A percentile compares a stretch with the other conserved stretches of the same genome.
Evolutionary conservation across 148 eudicot genomes (phyloP).

Genomic region (Chenopodium suecicum): DNA sequence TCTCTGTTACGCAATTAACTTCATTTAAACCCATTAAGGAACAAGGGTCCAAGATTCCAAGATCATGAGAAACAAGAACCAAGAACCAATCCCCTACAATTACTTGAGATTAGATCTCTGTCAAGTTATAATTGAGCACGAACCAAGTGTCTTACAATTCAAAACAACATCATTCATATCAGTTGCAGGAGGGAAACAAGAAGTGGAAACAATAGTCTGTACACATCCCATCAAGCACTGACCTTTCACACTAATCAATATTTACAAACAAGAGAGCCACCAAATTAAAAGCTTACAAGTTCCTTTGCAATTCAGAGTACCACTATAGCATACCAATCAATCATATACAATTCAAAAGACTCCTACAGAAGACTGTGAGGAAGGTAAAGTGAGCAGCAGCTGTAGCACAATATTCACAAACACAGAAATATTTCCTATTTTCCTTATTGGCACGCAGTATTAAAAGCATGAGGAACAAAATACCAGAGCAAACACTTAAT

Average conservation of each 20-base stretch:
- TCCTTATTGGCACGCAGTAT: background rate
- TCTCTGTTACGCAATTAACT: background rate
- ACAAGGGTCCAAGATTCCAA: background rate
- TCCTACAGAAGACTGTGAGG: background rate
- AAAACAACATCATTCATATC: background rate
- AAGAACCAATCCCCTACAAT: background rate
- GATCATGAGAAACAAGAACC: background rate
- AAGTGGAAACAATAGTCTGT: background rate
- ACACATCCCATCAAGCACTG: background rate
- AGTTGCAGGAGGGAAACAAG: background rate
- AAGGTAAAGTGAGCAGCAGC: background rate
- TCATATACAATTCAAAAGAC: background rate
- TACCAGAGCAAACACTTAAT: background rate
- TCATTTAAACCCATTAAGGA: background rate
- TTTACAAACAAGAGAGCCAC: background rate
- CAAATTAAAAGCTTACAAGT: background rate
- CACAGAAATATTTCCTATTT: background rate
- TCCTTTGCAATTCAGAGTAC: background rate
- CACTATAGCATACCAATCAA: constrained; percentile 6
- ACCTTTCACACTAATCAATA: background rate
- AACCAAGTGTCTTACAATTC: background rate
- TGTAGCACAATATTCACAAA: background rate
- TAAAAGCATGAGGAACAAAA: background rate
- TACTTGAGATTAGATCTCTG: background rate
- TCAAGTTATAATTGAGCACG: background rate